Evolutionary conservation across 2,329 filamentous ascomycete genomes (phyloP).

Genomic region (Plenodomus tracheiphilus): DNA sequence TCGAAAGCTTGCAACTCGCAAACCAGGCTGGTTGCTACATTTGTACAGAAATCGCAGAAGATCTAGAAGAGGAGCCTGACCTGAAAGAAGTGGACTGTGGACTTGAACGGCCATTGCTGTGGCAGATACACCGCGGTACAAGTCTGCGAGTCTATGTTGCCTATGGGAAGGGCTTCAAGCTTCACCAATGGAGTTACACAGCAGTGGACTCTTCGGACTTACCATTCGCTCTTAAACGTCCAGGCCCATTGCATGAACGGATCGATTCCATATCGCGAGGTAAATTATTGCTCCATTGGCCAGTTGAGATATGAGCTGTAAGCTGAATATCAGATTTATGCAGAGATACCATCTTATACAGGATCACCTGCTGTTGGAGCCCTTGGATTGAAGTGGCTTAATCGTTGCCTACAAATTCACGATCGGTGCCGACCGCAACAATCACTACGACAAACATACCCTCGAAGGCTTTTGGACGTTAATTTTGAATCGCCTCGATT

Average conservation of each 20-base stretch:
- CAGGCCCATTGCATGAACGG: neutral
- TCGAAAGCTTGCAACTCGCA: neutral
- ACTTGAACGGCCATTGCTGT: neutral
- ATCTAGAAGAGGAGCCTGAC: neutral
- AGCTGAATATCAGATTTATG: neutral
- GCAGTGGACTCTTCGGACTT: neutral
- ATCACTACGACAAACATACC: neutral
- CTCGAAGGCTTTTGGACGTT: conserved; percentile 1
- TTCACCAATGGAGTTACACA: neutral
- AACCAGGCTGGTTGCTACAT: neutral
- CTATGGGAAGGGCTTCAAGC: neutral
- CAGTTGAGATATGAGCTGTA: no score
- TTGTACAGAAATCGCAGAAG: neutral
- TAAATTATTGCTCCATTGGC: neutral
- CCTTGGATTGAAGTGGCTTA: neutral
- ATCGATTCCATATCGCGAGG: neutral
- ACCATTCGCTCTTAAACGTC: neutral
- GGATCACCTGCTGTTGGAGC: neutral
- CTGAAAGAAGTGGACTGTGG: neutral
- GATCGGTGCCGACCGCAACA: neutral
- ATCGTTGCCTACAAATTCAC: neutral
- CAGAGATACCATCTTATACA: neutral
- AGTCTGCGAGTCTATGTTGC: neutral
- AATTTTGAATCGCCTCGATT: neutral
- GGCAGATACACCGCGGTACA: neutral